phyloP scores from a whole-genome alignment of 2,329 filamentous ascomycete genomes.

The Sclerotiophoma versabilis region DNA sequence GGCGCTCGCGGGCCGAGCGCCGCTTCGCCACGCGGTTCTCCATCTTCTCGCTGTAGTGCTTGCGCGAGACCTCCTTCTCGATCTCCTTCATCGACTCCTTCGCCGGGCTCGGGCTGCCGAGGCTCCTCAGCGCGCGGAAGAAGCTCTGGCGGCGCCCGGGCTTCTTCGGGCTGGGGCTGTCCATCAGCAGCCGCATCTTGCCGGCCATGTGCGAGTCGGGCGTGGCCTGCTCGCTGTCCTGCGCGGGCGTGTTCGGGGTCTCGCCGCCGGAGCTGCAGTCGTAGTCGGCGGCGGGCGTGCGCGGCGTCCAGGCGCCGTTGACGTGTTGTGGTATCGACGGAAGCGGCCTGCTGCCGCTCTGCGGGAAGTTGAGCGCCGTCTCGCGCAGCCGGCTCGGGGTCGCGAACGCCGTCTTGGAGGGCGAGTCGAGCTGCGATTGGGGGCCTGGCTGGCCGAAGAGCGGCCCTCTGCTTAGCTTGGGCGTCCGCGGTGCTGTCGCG shows the following conservation, averaged over 20 bases:
- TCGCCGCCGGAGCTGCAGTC: conserved; percentile 59
- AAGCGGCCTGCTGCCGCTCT: conserved; percentile 47
- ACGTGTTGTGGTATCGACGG: conserved; percentile 44
- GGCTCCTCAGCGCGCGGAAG: conserved; percentile 33
- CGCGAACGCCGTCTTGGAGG: conserved; percentile 55
- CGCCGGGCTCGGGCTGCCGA: conserved; percentile 47
- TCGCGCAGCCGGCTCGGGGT: conserved; percentile 54
- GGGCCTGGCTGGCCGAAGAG: conserved; percentile 30
- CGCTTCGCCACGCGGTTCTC: conserved; percentile 51
- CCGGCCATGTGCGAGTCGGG: conserved; percentile 47
- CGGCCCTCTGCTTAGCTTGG: conserved; percentile 11
- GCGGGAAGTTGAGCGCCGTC: conserved; percentile 58
- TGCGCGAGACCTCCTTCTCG: conserved; percentile 41
- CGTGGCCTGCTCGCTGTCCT: conserved; percentile 53
- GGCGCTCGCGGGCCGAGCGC: conserved; percentile 20
- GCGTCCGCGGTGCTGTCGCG: conserved; percentile 15
- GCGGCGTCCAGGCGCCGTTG: conserved; percentile 46
- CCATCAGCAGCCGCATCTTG: conserved; percentile 38
- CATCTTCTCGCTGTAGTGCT: conserved; percentile 46
- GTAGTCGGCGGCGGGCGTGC: conserved; percentile 46
- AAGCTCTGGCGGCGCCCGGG: conserved; percentile 39
- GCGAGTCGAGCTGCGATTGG: conserved; percentile 52
- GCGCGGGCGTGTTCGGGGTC: conserved; percentile 56
- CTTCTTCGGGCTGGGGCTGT: conserved; percentile 44
- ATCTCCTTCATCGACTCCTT: conserved; percentile 45